Evolutionary conservation across 495 filamentous ascomycete genomes (phyloP), one percentile per base, ranked within the genome.

Genomic region (Aspergillus saccharolyticus): DNA sequence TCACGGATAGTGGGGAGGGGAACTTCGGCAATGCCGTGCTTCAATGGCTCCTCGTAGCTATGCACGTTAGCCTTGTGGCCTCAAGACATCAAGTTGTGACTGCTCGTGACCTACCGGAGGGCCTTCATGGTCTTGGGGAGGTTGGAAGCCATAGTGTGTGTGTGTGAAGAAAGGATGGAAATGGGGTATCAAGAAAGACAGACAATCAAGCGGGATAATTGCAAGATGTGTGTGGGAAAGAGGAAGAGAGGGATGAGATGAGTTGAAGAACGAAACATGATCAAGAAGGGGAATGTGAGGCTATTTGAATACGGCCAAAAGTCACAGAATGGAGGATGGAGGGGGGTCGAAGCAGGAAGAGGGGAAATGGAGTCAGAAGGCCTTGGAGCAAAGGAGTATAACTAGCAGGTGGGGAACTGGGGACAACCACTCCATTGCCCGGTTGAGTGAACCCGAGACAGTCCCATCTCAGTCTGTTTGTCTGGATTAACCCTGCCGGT

Each of bases 41-140:
- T 72, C 70, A 81, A 68, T 1, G 84, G 83, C 76, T 86, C 80
- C 57, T 82, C 76, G 68, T 87, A 86, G 64, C 83, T 86, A 65
- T 52, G 65, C 39, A 14, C 33, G 14, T 60, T 43, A 59, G 43
- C 21, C 4, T 53, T 28, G 44, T 5, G 30, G 43, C 21, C 1
- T n/a, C n/a, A n/a, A 25, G 28, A 10, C n/a, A 24, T 25, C 25
- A 9, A 22, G 9, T 48, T 52, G n/a, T 3, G 42, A 30, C 20
- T 2, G 18, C 14, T 15, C 25, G 15, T 17, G 25, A 73, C 77
- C 64, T 67, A 80, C 81, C 74, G 74, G 60, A 85, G 77, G 64
- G 83, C 83, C 64, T 81, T 82, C 83, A 85, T 85, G 33, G 80
- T 74, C 66, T 77, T 70, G 20, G 83, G 83, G 33, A 85, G 54